Percentiles rank a stretch among this genome's conserved stretches.
Evolutionary conservation across 1,139 yeast genomes (phyloP).

Genomic region (Nakaseomyces glabratus): DNA sequence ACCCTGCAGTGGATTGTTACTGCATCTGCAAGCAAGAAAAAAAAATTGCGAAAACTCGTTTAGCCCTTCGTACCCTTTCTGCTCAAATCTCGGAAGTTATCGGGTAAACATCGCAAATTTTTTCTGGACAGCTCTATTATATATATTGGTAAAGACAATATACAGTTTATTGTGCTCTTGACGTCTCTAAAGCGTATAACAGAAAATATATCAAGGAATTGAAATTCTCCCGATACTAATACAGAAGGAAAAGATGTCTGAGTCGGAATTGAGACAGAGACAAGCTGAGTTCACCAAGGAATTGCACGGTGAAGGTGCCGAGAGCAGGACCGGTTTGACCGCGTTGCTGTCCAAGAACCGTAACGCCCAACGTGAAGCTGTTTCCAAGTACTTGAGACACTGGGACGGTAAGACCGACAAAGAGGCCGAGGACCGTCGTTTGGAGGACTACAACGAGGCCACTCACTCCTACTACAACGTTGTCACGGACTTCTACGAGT

Average conservation of each 20-base stretch:
- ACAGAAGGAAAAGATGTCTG: slow-evolving; percentile 4
- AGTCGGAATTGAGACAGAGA: slow-evolving; percentile 33
- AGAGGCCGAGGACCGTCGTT: slow-evolving; percentile 64
- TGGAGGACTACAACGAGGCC: slow-evolving; percentile 76
- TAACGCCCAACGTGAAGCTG: slow-evolving; percentile 75
- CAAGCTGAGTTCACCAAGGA: slow-evolving; percentile 65
- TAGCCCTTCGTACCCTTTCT: too few relatives aligned
- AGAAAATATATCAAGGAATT: not conserved
- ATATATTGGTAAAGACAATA: too few relatives aligned
- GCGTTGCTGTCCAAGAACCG: slow-evolving; percentile 72
- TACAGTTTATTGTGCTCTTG: too few relatives aligned
- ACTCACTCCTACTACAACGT: slow-evolving; percentile 95
- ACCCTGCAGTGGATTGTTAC: too few relatives aligned
- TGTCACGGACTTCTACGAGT: slow-evolving; percentile 93
- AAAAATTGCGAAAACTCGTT: too few relatives aligned
- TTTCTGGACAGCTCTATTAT: too few relatives aligned
- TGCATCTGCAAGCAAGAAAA: too few relatives aligned
- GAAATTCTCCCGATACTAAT: not conserved
- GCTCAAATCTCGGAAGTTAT: too few relatives aligned
- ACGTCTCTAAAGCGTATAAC: too few relatives aligned
- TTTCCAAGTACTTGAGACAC: slow-evolving; percentile 86
- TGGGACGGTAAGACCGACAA: slow-evolving; percentile 86
- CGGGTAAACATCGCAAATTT: too few relatives aligned
- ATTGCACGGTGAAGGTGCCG: slow-evolving; percentile 68
- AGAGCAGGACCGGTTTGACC: slow-evolving; percentile 57